These are phyloP conservation scores for Penicillium pulvis DNA, from an alignment of 495 filamentous ascomycete genomes.

Conservation along the genomic window DNA sequence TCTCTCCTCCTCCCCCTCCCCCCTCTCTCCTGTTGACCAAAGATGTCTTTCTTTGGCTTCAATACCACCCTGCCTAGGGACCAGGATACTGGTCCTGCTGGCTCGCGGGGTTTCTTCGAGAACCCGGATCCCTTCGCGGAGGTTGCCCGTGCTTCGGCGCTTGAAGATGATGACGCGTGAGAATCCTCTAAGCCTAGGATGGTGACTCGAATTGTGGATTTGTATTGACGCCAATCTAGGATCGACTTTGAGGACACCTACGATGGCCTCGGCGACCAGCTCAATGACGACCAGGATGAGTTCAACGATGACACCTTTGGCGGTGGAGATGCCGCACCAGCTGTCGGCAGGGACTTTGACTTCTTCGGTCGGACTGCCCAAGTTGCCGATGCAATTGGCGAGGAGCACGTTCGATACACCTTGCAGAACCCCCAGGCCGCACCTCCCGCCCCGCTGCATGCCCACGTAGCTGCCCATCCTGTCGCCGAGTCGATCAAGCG, in stretches of 20 bases:
- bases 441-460: constrained; percentile 31
- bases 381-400: constrained; percentile 78
- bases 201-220: background rate
- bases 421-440: constrained; percentile 60
- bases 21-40: constrained; percentile 18
- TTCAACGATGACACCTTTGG: constrained; percentile 99
- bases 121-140: constrained; percentile 87
- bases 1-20: constrained; percentile 19
- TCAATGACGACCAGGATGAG: constrained; percentile 90
- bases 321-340: constrained; percentile 39
- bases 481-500: constrained; percentile 46
- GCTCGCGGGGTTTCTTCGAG: constrained; percentile 77
- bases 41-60: constrained; percentile 89
- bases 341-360: constrained; percentile 90
- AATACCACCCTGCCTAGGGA: constrained; percentile 66
- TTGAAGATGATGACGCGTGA: constrained; percentile 73
- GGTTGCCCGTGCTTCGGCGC: constrained; percentile 56
- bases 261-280: constrained; percentile 88
- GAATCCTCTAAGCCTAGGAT: constrained; percentile 32
- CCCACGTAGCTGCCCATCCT: constrained; percentile 16
- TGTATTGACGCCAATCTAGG: constrained; percentile 31
- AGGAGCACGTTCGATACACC: constrained; percentile 82
- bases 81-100: constrained; percentile 46
- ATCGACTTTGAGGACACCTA: constrained; percentile 98
- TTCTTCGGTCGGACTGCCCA: constrained; percentile 92